A percentile compares a stretch with the other conserved stretches of the same genome.
Conservation (phyloP, 306 rosid species). For the Glycine soja region DNA sequence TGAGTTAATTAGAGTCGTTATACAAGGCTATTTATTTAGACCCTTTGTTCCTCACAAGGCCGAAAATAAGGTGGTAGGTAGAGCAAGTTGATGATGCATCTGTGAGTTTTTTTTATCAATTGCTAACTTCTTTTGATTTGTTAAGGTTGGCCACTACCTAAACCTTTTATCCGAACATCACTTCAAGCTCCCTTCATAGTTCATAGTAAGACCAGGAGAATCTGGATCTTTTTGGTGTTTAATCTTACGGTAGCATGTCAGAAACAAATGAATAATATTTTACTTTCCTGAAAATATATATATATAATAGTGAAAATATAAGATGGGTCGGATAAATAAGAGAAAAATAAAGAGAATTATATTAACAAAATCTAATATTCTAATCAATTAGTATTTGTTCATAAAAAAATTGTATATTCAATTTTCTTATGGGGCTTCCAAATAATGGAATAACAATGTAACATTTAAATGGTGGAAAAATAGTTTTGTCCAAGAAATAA, state of each 20-base stretch:
- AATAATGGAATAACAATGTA: no score
- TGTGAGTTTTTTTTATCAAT: constrained; percentile 36
- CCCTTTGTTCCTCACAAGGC: constrained; percentile 21
- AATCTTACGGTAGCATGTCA: background rate
- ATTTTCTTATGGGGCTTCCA: no score
- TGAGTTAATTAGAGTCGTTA: background rate
- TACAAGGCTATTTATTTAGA: constrained; percentile 25
- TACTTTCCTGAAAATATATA: background rate
- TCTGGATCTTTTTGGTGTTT: background rate
- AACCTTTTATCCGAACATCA: no score
- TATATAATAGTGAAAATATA: no score
- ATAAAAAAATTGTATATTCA: no score
- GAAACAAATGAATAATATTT: background rate
- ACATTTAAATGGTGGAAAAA: background rate
- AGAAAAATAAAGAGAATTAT: no score
- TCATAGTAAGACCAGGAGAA: background rate
- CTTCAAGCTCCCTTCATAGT: no score
- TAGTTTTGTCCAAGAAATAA: background rate
- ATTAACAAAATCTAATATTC: no score
- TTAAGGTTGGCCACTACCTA: background rate
- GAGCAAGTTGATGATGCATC: constrained; percentile 42
- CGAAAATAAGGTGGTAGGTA: constrained; percentile 49
- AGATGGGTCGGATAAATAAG: no score
- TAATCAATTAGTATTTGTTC: no score
- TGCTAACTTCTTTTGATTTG: background rate